phyloP scores from a whole-genome alignment of 148 eudicot species.

The Rhododendron ovatum region DNA sequence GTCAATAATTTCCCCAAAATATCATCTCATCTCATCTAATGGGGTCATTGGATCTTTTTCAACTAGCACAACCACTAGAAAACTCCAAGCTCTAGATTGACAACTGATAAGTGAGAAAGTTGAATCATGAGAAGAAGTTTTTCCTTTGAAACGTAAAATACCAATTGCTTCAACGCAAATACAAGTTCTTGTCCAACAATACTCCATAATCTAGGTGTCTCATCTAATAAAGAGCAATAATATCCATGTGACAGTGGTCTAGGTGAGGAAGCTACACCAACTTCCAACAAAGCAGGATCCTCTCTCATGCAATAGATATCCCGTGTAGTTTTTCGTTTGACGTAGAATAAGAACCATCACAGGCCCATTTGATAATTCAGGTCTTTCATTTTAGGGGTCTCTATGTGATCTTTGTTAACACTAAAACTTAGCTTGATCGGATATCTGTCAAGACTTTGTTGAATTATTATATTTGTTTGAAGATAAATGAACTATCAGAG shows the following conservation, averaged over 20 bases:
- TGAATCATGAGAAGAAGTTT: neutral
- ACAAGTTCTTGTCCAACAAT: neutral
- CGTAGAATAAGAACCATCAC: neutral
- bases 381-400: neutral
- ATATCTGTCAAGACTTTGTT: neutral
- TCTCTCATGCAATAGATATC: neutral
- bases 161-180: neutral
- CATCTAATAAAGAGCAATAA: neutral
- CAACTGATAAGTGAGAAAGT: neutral
- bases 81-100: neutral
- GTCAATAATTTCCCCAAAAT: neutral
- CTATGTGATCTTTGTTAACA: neutral
- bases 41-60: neutral
- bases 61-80: neutral
- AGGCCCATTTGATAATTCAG: neutral
- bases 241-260: neutral
- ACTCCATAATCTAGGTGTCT: neutral
- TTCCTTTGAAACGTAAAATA: neutral
- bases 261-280: constrained; percentile 1
- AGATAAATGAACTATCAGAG: neutral
- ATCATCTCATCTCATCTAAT: neutral
- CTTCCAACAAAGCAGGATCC: neutral
- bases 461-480: neutral
- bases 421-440: neutral
- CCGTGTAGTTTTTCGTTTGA: neutral